phyloP scores from a whole-genome alignment of 768 basidiomycete genomes.

The Lyophyllum atratum region DNA sequence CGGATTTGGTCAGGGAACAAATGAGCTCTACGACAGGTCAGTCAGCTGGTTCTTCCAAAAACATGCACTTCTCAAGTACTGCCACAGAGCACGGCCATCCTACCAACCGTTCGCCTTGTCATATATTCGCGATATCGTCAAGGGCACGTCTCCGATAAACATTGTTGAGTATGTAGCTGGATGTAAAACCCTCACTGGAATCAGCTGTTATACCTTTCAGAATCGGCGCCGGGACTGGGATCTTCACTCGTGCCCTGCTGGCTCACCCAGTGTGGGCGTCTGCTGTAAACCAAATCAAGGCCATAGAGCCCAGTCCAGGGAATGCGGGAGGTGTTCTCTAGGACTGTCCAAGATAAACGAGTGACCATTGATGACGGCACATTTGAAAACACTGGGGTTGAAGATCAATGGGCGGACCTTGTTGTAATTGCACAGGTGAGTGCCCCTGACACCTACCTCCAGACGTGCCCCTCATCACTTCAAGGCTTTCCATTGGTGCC shows the following conservation, averaged over 20 bases:
- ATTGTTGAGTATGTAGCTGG: conserved; percentile 63
- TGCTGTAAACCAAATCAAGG: conserved; percentile 55
- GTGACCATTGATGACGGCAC: conserved; percentile 63
- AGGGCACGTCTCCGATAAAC: conserved; percentile 45
- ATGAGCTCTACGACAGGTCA: conserved; percentile 78
- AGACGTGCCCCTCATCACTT: neutral
- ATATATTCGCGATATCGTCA: conserved; percentile 55
- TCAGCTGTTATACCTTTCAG: conserved; percentile 36
- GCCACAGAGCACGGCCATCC: conserved; percentile 71
- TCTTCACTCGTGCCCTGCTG: conserved; percentile 84
- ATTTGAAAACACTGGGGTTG: conserved; percentile 64
- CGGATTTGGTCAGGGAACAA: conserved; percentile 82
- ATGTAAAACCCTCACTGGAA: neutral
- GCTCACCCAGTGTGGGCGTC: conserved; percentile 57
- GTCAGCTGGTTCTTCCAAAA: neutral
- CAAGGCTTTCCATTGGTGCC: conserved; percentile 95
- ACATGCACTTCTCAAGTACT: neutral
- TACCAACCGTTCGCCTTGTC: conserved; percentile 69
- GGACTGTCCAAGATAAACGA: conserved; percentile 54
- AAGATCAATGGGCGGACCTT: conserved; percentile 75
- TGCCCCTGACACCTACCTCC: neutral
- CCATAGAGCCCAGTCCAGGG: conserved; percentile 84
- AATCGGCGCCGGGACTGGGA: conserved; percentile 84
- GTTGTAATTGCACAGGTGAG: conserved; percentile 73
- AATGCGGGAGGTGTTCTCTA: conserved; percentile 77